These are phyloP conservation scores for Alternaria sp. DNA, from an alignment of 2,329 filamentous ascomycete genomes.

Conservation along the genomic window DNA sequence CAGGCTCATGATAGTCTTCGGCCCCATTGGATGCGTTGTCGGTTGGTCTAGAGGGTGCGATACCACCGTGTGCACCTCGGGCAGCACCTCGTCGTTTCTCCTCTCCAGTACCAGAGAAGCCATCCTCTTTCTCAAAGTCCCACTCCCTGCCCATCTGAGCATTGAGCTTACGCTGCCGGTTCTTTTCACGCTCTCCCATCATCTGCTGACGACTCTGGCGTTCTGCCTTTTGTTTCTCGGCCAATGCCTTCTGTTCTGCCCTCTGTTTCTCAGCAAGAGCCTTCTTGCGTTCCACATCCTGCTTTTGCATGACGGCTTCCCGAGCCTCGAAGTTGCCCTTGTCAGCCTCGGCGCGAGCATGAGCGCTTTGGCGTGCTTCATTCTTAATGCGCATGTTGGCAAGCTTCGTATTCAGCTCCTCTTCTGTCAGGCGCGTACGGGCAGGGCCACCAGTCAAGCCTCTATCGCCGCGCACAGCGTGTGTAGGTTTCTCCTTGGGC, in stretches of 20 bases:
- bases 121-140: constrained; percentile 70
- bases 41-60: constrained; percentile 49
- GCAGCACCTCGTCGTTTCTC: constrained; percentile 56
- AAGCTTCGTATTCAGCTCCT: constrained; percentile 68
- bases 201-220: constrained; percentile 64
- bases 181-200: constrained; percentile 70
- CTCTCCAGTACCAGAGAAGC: constrained; percentile 56
- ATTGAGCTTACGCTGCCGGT: constrained; percentile 66
- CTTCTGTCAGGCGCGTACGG: constrained; percentile 64
- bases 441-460: constrained; percentile 45
- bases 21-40: constrained; percentile 28
- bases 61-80: constrained; percentile 62
- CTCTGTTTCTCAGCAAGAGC: constrained; percentile 48
- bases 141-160: constrained; percentile 68
- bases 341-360: constrained; percentile 74
- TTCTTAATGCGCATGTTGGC: constrained; percentile 70
- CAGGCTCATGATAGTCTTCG: constrained; percentile 28
- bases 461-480: constrained; percentile 46
- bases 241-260: constrained; percentile 54
- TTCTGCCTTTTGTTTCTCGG: constrained; percentile 56
- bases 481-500: constrained; percentile 34
- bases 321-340: constrained; percentile 69
- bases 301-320: constrained; percentile 66
- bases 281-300: constrained; percentile 55
- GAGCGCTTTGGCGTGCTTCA: constrained; percentile 66